Evolutionary conservation across 768 basidiomycete genomes (phyloP), one percentile per base, ranked within the genome.

Genomic region (Lentinula edodes): DNA sequence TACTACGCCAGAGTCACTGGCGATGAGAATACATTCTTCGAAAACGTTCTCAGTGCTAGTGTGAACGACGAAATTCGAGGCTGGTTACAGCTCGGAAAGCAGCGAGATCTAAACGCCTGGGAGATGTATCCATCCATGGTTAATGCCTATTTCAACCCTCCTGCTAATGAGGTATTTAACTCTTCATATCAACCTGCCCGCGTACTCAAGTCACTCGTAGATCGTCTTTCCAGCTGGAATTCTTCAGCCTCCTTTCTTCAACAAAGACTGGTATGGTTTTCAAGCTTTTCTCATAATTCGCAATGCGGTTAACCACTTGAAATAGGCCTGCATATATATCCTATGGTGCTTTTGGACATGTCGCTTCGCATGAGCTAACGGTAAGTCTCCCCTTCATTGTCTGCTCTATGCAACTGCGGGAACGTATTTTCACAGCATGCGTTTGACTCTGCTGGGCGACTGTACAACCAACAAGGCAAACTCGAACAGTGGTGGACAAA

Each of bases 221-320:
- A 94, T 95, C 56, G 92, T 94, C 20, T 98, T 99, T 77, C 95
- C 97, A 8, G 96, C 97, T 20, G 97, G 97, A 28, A 95, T 98
- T 67, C 75, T 98, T 16, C 93, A 89, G 64, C 88, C 92, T 1
- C 95, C 95, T 0, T 98, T 95, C 83, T 98, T 95, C 79, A 83
- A 83, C 4, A 77, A 83, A 57, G 78, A 85, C 60, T 96, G 93
- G 90, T 90, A 62, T 42, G 80, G 61, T 18, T 36, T 48, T 63
- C 39, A 34, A 52, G 46, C 18, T 43, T 50, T 20, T 28, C 10
- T 38, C 32, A 28, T 56, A 46, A 10, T 63, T 66, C 6, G 63
- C 12, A 28, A 64, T 52, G 32, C n/a, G 16, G 1, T 8, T 28
- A 36, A 62, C 20, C 32, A 52, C 35, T 54, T 51, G 39, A 28